phyloP scores from a whole-genome alignment of 139 green algal species.

The Micractinium sp. region DNA sequence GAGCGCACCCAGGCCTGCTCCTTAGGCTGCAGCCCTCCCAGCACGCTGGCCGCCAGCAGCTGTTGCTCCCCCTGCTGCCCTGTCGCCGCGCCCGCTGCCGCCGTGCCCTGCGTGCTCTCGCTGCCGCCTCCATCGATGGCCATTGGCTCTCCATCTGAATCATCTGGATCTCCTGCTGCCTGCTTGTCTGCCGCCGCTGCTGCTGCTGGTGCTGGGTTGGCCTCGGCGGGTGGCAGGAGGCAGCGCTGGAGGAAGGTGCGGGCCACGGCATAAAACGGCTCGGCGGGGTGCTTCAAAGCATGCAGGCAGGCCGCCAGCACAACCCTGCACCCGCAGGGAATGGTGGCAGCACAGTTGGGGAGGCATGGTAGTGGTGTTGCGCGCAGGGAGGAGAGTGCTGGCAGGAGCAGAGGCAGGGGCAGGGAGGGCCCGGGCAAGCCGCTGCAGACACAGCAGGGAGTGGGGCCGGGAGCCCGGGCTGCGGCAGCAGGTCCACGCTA shows the following conservation, averaged over 20 bases:
- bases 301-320: constrained; percentile 52
- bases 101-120: too few species aligned
- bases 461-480: background rate
- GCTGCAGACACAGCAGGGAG: background rate
- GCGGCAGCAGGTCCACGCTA: background rate
- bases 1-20: constrained; percentile 22
- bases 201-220: background rate
- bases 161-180: background rate
- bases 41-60: constrained; percentile 8
- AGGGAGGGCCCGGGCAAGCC: background rate
- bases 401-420: constrained; percentile 8
- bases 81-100: background rate
- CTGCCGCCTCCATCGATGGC: background rate
- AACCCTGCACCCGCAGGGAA: constrained; percentile 39
- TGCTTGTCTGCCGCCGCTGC: background rate
- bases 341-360: background rate
- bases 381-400: background rate
- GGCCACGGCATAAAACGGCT: constrained; percentile 12
- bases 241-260: constrained; percentile 9
- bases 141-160: background rate
- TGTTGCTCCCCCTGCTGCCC: background rate
- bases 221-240: background rate
- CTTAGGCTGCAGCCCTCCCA: background rate
- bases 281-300: constrained; percentile 23
- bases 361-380: too few species aligned